phyloP scores from a whole-genome alignment of 2,329 filamentous ascomycete genomes.

The Aspergillus persii region DNA sequence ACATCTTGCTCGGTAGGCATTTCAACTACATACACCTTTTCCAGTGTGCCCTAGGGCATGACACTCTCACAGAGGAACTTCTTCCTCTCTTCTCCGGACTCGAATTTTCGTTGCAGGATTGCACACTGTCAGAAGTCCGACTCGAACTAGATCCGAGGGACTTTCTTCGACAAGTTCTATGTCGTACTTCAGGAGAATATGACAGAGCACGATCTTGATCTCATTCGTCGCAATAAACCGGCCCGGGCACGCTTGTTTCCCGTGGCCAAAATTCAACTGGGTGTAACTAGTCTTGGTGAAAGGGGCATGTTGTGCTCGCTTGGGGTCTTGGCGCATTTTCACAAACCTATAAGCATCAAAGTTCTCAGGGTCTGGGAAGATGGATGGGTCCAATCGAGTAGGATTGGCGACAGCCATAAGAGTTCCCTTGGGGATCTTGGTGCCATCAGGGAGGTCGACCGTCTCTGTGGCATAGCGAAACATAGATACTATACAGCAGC shows the following conservation, averaged over 20 bases:
- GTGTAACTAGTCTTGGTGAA: neutral
- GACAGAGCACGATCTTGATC: slow-evolving; percentile 1
- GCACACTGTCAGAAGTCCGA: too few species aligned
- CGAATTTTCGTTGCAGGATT: too few species aligned
- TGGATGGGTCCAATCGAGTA: neutral
- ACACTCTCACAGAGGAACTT: too few species aligned
- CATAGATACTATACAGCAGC: too few species aligned
- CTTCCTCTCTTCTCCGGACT: too few species aligned
- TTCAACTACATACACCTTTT: too few species aligned
- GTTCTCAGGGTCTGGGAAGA: neutral
- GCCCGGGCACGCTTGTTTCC: slow-evolving; percentile 1
- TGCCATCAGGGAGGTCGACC: neutral
- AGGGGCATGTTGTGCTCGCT: neutral
- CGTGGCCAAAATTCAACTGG: slow-evolving; percentile 4
- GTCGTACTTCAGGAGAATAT: slow-evolving; percentile 1
- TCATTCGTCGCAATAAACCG: neutral
- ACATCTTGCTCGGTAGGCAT: too few species aligned
- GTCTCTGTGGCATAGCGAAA: neutral
- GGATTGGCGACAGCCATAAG: neutral
- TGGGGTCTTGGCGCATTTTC: neutral
- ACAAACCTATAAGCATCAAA: slow-evolving; percentile 8
- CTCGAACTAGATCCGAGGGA: too few species aligned
- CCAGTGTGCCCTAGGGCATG: too few species aligned
- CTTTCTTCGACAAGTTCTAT: too few species aligned
- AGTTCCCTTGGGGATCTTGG: neutral